Conservation (phyloP, 2,329 filamentous ascomycete species). For the Chaetomium globosum region DNA sequence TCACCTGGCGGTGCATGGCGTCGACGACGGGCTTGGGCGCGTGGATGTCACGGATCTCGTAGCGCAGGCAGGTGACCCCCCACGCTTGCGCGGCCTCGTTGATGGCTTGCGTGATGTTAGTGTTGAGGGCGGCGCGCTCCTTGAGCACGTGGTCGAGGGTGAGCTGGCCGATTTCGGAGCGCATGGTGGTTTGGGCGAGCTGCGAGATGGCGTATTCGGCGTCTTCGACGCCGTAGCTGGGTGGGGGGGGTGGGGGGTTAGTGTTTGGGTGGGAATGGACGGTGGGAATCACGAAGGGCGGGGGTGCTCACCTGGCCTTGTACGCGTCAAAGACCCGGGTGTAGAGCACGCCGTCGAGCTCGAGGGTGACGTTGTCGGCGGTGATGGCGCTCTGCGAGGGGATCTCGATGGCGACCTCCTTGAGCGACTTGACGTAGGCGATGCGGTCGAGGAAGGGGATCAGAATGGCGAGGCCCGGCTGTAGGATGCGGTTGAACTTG, state of each 20-base stretch:
- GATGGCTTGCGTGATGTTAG: slow-evolving; percentile 97
- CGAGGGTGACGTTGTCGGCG: slow-evolving; percentile 95
- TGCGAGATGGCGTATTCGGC: slow-evolving; percentile 98
- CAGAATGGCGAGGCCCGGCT: slow-evolving; percentile 87
- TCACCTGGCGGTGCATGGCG: slow-evolving; percentile 98
- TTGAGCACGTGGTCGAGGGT: slow-evolving; percentile 97
- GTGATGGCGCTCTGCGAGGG: slow-evolving; percentile 97
- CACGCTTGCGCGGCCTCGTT: slow-evolving; percentile 97
- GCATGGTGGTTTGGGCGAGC: slow-evolving; percentile 97
- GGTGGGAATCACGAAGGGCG: background rate
- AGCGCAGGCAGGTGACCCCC: slow-evolving; percentile 93
- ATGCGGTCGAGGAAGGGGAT: slow-evolving; percentile 92
- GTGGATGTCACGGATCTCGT: slow-evolving; percentile 98
- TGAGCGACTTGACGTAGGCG: slow-evolving; percentile 95
- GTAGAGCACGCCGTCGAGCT: slow-evolving; percentile 93
- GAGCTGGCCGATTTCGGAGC: slow-evolving; percentile 94
- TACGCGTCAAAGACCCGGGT: slow-evolving; percentile 97
- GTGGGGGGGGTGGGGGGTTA: background rate
- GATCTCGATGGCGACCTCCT: slow-evolving; percentile 95
- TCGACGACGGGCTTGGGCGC: slow-evolving; percentile 90
- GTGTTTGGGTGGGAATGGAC: background rate
- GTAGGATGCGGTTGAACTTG: slow-evolving; percentile 89
- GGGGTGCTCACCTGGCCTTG: slow-evolving; percentile 75
- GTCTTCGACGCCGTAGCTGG: slow-evolving; percentile 94
- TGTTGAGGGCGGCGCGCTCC: slow-evolving; percentile 93